These are phyloP conservation scores for Botrytis cinerea DNA, from an alignment of 2,329 filamentous ascomycete species.

Conservation along the genomic window DNA sequence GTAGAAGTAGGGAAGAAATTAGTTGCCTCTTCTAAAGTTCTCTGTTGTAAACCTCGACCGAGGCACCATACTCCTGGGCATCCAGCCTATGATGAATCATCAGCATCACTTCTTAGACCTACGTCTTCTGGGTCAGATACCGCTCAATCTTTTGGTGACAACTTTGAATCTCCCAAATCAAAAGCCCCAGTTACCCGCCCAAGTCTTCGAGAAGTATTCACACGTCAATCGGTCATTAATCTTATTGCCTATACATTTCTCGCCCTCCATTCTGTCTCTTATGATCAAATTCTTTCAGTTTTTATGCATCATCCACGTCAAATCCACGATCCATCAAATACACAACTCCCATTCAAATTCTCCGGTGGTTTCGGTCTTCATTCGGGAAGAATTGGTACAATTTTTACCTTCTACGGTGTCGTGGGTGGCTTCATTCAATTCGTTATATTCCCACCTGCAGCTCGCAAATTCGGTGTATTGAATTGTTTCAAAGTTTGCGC, in stretches of 20 bases:
- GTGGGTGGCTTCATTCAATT: slow-evolving; percentile 83
- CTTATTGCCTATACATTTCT: slow-evolving; percentile 78
- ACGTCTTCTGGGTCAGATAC: slow-evolving; percentile 38
- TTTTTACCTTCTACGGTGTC: slow-evolving; percentile 83
- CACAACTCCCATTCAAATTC: slow-evolving; percentile 75
- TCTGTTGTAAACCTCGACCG: slow-evolving; percentile 25
- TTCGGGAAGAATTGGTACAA: slow-evolving; percentile 75
- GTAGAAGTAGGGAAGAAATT: slow-evolving; percentile 71
- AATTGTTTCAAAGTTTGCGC: slow-evolving; percentile 70
- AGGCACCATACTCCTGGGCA: slow-evolving; percentile 41
- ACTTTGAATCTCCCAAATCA: slow-evolving; percentile 35
- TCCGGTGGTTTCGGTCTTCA: slow-evolving; percentile 75
- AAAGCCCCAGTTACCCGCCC: slow-evolving; percentile 41
- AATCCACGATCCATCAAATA: slow-evolving; percentile 55
- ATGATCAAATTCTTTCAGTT: slow-evolving; percentile 84
- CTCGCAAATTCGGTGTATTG: slow-evolving; percentile 71
- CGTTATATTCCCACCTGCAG: slow-evolving; percentile 77
- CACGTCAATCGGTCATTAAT: slow-evolving; percentile 71
- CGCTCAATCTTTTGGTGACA: slow-evolving; percentile 31
- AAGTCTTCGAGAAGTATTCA: slow-evolving; percentile 67
- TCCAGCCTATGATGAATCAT: slow-evolving; percentile 57
- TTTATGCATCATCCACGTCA: slow-evolving; percentile 77
- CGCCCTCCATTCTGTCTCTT: slow-evolving; percentile 79
- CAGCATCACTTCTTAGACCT: slow-evolving; percentile 54
- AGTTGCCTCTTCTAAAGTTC: slow-evolving; percentile 42